Conservation (phyloP, 164 flowering plant genomes). For the Santalum album region DNA sequence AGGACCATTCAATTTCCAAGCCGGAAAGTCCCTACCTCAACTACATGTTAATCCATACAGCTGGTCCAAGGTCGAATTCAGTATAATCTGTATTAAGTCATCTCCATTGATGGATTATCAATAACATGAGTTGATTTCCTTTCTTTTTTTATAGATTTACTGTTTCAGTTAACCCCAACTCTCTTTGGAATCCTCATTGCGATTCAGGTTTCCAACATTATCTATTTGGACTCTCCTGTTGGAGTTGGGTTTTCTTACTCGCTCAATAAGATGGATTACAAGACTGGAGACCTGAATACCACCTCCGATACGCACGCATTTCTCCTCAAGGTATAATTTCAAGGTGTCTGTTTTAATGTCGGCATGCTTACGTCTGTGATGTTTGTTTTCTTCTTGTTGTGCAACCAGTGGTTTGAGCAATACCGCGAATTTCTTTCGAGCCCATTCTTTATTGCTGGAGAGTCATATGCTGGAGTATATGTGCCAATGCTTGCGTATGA, state of each 20-base stretch:
- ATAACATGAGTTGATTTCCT: background rate
- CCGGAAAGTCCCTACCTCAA: constrained; percentile 35
- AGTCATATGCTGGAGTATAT: constrained; percentile 93
- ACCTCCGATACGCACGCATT: constrained; percentile 71
- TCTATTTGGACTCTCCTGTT: constrained; percentile 92
- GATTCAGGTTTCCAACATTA: constrained; percentile 71
- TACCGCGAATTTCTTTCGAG: constrained; percentile 66
- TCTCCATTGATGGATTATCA: background rate
- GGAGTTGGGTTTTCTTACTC: constrained; percentile 96
- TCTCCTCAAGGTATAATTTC: constrained; percentile 61
- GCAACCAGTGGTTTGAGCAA: constrained; percentile 67
- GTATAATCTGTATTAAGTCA: background rate
- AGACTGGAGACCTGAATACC: constrained; percentile 70
- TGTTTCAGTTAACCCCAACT: background rate
- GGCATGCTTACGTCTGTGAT: background rate
- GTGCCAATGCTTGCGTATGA: constrained; percentile 87
- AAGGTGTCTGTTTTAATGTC: background rate
- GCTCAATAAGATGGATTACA: constrained; percentile 36
- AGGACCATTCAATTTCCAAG: constrained; percentile 93
- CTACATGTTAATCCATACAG: constrained; percentile 78
- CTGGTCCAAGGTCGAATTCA: constrained; percentile 72
- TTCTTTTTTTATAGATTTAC: background rate
- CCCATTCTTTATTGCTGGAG: constrained; percentile 79
- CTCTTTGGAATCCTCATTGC: background rate
- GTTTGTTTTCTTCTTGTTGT: constrained; percentile 3